Percentiles rank a stretch among this genome's conserved stretches.
These are phyloP conservation scores for Cyberlindnera saturnus DNA, from an alignment of 805 yeast species.

Conservation along the genomic window DNA sequence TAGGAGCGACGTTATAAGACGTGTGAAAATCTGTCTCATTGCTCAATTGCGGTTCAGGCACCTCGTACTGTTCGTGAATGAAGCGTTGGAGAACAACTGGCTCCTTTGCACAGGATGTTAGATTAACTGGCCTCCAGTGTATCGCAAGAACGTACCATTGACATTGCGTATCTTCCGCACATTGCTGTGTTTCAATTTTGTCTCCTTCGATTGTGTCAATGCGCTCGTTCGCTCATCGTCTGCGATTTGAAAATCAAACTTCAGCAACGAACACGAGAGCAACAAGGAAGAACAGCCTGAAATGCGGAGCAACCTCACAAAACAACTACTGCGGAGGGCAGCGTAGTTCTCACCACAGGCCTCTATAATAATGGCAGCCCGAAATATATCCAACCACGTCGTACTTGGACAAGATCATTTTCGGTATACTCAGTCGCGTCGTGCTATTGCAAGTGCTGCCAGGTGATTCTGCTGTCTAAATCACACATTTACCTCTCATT, in stretches of 20 bases:
- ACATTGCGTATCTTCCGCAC: constrained; percentile 60
- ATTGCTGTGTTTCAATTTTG: constrained; percentile 22
- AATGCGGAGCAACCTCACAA: no score
- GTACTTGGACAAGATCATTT: constrained; percentile 16
- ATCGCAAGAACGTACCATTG: constrained; percentile 37
- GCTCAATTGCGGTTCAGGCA: not conserved
- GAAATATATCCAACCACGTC: constrained; percentile 4
- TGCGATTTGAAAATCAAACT: no score
- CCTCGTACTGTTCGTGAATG: no score
- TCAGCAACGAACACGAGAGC: no score
- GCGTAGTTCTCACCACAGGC: no score
- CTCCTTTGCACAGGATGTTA: constrained; percentile 6
- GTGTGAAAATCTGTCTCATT: constrained; percentile 3
- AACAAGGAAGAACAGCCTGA: no score
- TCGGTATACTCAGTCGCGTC: constrained; percentile 17
- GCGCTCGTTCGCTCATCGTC: not conserved
- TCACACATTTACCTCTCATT: constrained; percentile 55
- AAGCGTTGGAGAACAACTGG: constrained; percentile 8
- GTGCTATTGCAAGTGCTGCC: constrained; percentile 20
- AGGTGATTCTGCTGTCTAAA: constrained; percentile 55
- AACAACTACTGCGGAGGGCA: no score
- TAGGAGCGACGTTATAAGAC: constrained; percentile 56
- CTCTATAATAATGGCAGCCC: no score
- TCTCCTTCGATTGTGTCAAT: not conserved
- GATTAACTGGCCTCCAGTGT: no score